These are phyloP conservation scores for Linnemannia schmuckeri DNA, from an alignment of 192 early-diverging fungal species.

Conservation along the genomic window DNA sequence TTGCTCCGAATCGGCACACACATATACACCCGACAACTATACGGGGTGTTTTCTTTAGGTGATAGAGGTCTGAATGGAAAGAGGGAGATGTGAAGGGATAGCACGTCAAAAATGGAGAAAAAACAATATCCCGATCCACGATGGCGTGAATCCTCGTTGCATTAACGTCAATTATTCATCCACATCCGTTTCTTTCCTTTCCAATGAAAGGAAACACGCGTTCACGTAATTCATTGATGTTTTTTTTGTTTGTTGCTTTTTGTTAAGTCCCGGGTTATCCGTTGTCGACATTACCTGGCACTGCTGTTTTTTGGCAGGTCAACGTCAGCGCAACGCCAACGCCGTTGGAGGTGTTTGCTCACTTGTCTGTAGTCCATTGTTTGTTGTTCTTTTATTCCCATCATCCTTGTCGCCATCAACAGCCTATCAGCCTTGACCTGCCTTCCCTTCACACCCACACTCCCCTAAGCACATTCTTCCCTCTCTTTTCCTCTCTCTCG, in stretches of 20 bases:
- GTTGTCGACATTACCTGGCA: background rate
- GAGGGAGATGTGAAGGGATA: background rate
- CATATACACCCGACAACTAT: background rate
- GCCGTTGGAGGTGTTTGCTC: background rate
- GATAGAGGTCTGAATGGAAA: background rate
- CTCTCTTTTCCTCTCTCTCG: background rate
- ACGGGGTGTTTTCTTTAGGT: background rate
- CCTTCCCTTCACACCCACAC: background rate
- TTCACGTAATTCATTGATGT: background rate
- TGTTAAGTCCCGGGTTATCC: background rate
- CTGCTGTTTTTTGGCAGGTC: background rate
- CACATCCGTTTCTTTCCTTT: background rate
- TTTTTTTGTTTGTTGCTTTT: background rate
- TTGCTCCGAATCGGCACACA: background rate
- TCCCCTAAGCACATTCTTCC: background rate
- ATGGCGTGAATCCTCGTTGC: background rate
- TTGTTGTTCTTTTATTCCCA: background rate
- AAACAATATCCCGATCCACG: background rate
- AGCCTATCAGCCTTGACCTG: background rate
- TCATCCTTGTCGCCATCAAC: background rate
- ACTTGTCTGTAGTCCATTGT: background rate
- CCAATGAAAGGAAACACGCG: background rate
- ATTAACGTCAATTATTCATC: background rate
- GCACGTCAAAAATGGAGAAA: background rate
- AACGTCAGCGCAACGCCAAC: background rate